Percentiles rank a stretch among this genome's conserved stretches.
Conservation (phyloP, 2,329 filamentous ascomycete genomes). For the Mariannaea sp. region DNA sequence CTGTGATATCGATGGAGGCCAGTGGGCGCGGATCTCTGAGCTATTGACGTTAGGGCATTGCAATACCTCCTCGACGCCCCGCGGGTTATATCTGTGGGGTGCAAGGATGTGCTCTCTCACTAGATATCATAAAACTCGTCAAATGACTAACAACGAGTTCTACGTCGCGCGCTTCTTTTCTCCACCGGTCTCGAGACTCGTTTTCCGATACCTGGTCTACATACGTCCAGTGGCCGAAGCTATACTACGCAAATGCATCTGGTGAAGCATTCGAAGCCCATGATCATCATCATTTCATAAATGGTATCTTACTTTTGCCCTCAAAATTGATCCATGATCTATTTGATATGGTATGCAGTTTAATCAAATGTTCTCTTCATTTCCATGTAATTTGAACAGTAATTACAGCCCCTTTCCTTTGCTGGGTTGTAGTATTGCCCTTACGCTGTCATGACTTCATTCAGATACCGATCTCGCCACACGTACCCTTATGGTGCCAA, state of each 20-base stretch:
- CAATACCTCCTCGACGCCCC: background rate
- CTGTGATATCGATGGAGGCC: background rate
- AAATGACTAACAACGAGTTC: conserved; percentile 4
- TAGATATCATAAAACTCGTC: background rate
- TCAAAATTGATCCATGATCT: too few relatives aligned
- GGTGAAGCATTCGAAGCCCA: too few relatives aligned
- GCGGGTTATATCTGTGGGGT: background rate
- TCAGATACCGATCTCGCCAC: too few relatives aligned
- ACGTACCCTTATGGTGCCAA: too few relatives aligned
- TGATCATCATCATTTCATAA: too few relatives aligned
- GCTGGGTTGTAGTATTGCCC: too few relatives aligned
- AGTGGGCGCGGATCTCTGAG: conserved; percentile 5
- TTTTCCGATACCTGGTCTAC: conserved; percentile 12
- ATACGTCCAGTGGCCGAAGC: background rate
- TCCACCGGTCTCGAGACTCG: background rate
- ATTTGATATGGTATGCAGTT: too few relatives aligned
- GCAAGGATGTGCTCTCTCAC: background rate
- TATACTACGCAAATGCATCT: conserved; percentile 8
- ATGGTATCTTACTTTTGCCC: too few relatives aligned
- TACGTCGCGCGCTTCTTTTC: conserved; percentile 13
- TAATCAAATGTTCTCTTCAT: too few relatives aligned
- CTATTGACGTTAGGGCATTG: background rate
- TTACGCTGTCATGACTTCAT: too few relatives aligned
- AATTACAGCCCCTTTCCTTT: too few relatives aligned
- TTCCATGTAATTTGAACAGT: too few relatives aligned